Evolutionary conservation across 345 rosid species (phyloP).

Genomic region (Clausena lansium): DNA sequence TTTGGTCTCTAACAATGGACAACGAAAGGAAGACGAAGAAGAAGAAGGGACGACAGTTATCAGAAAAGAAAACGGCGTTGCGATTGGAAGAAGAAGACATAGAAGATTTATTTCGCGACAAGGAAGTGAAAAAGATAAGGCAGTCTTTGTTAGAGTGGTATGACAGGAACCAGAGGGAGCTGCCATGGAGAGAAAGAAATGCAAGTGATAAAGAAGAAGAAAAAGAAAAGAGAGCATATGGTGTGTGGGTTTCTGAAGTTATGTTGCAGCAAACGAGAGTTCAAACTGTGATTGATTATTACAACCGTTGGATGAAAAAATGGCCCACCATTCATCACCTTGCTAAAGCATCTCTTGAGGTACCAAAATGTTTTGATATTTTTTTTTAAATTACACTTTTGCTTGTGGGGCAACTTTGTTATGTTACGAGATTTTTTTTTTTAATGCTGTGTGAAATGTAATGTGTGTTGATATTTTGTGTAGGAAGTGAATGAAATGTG

Average conservation of each 20-base stretch:
- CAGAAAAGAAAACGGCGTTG: not conserved
- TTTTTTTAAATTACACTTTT: not conserved
- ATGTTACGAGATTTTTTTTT: not conserved
- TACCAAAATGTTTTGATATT: not conserved
- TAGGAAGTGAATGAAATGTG: slow-evolving; percentile 98
- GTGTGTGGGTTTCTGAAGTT: slow-evolving; percentile 94
- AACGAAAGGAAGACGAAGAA: not conserved
- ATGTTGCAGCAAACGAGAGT: slow-evolving; percentile 98
- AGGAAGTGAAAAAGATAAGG: slow-evolving; percentile 52
- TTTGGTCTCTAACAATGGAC: slow-evolving; percentile 1
- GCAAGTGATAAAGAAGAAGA: slow-evolving; percentile 28
- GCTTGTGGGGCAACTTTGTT: not conserved
- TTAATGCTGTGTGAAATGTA: no score
- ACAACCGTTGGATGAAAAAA: slow-evolving; percentile 83
- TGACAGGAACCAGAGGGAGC: slow-evolving; percentile 62
- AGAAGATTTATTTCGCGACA: slow-evolving; percentile 65
- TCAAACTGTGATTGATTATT: slow-evolving; percentile 83
- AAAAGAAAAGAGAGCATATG: slow-evolving; percentile 63
- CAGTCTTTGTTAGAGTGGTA: slow-evolving; percentile 64
- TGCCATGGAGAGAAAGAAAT: slow-evolving; percentile 69
- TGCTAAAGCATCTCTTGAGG: slow-evolving; percentile 85
- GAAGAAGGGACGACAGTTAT: not conserved
- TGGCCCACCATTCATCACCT: slow-evolving; percentile 85
- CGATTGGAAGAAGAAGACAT: slow-evolving; percentile 36
- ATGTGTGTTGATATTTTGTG: slow-evolving; percentile 12